phyloP scores from a whole-genome alignment of 2,329 filamentous ascomycete genomes.

The Neofusicoccum cordaticola region DNA sequence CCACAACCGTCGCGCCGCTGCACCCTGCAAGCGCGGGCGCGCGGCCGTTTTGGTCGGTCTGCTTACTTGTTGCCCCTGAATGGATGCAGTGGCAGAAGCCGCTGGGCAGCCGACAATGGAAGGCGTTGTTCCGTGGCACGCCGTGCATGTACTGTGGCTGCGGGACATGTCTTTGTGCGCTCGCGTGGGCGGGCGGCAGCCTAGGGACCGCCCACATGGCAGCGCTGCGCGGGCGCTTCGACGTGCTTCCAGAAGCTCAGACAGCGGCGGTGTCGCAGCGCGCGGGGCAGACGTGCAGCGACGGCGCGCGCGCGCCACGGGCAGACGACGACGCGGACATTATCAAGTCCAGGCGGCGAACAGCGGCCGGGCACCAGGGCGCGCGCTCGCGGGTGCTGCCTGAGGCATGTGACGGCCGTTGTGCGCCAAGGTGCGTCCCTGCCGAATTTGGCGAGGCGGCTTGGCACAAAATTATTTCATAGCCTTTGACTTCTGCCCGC shows the following conservation, averaged over 20 bases:
- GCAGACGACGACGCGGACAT: neutral
- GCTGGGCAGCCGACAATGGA: neutral
- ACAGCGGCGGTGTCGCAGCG: neutral
- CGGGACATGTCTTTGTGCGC: neutral
- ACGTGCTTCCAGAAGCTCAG: neutral
- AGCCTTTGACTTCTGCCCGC: constrained; percentile 9
- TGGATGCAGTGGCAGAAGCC: neutral
- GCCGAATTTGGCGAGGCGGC: constrained; percentile 17
- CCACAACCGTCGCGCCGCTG: neutral
- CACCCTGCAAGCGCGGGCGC: neutral
- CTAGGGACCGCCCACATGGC: neutral
- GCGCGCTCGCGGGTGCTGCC: neutral
- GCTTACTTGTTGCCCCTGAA: neutral
- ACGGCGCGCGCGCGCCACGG: neutral
- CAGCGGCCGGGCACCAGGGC: too few relatives aligned
- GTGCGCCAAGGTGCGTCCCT: constrained; percentile 16
- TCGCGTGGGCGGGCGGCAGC: neutral
- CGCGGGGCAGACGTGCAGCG: neutral
- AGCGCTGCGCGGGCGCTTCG: neutral
- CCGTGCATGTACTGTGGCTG: neutral
- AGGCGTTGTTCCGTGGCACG: neutral
- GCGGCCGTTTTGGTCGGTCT: neutral
- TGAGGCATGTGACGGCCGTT: constrained; percentile 1
- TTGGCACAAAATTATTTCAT: constrained; percentile 19
- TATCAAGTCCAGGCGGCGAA: neutral